These are phyloP conservation scores for Eimeria zaria DNA, from an alignment of 169 alveolate genomes.

Conservation along the genomic window DNA sequence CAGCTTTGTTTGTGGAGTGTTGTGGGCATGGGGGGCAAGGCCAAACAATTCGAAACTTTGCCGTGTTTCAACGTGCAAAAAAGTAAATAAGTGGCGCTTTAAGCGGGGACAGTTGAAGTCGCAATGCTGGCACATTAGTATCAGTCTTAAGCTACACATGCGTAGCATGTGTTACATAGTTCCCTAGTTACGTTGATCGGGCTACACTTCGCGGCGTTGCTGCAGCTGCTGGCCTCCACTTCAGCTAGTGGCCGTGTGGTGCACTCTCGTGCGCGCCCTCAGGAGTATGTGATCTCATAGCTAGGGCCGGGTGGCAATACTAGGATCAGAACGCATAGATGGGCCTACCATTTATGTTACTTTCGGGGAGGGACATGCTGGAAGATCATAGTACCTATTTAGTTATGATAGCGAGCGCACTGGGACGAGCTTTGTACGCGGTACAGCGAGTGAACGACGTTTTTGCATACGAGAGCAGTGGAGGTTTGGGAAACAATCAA, in stretches of 20 bases:
- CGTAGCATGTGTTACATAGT: neutral
- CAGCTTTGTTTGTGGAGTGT: slow-evolving; percentile 31
- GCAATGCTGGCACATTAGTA: neutral
- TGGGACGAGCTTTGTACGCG: too few relatives aligned
- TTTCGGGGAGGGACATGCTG: too few relatives aligned
- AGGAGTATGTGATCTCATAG: too few relatives aligned
- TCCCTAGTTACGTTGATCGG: neutral
- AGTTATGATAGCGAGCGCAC: too few relatives aligned
- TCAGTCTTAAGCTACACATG: neutral
- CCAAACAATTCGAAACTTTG: slow-evolving; percentile 12
- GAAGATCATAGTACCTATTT: too few relatives aligned
- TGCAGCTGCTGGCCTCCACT: neutral
- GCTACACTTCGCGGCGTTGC: neutral
- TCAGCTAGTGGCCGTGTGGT: neutral
- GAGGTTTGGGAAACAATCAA: too few relatives aligned
- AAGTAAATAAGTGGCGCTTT: slow-evolving; percentile 31
- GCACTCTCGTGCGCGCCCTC: too few relatives aligned
- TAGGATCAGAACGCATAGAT: too few relatives aligned
- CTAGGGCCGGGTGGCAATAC: too few relatives aligned
- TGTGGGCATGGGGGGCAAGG: neutral
- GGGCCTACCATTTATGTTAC: too few relatives aligned
- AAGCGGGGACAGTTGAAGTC: neutral
- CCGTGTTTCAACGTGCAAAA: slow-evolving; percentile 43
- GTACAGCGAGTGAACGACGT: too few relatives aligned
- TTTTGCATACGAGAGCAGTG: too few relatives aligned